Evolutionary conservation across 768 basidiomycete genomes (phyloP), one percentile per base, ranked within the genome.

Genomic region (Boletus rubescentipes): DNA sequence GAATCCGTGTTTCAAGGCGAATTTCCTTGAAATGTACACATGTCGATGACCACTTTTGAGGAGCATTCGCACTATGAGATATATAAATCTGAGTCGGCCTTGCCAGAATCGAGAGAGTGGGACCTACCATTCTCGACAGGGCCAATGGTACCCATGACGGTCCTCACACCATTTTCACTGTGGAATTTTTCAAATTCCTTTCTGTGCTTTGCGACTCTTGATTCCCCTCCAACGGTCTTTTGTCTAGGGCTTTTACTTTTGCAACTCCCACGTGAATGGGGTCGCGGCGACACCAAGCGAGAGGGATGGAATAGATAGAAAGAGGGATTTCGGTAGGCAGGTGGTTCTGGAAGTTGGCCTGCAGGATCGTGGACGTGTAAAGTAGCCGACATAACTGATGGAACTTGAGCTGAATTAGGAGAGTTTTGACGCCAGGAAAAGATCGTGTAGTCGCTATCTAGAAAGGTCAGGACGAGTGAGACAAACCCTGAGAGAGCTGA

Each of bases 1-100:
- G 68, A 99, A 93, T 2, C 87, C 88, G 67, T 97, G 84, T 59
- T 85, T 81, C 57, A 85, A 75, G 2, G 97, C 97, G 65, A 98
- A 99, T 66, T 89, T 87, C 51, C 97, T 83, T 12, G 94, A 97
- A 54, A 99, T 88, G 72, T 99, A 99, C 46, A 98, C 95, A 63
- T 95, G 86, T 14, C 93, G 79, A 70, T 98, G 89, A 16, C 97
- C 95, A 16, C 83, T 80, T 71, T 93, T 96, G 55, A 99, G 77
- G 36, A 98, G 80, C 95, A 98, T 99, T 18, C 90, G 84, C 1
- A 95, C 93, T 93, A 62, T 0, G 20, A 16, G 40, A 20, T 43
- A 47, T 26, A 5, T 9, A 8, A 12, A 52, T 34, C 20, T 29
- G 2, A 18, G 30, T 51, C 41, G 42, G 21, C 21, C 23, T 35